Evolutionary conservation across 345 rosid genomes (phyloP).

Genomic region (Eucalyptus rudis): DNA sequence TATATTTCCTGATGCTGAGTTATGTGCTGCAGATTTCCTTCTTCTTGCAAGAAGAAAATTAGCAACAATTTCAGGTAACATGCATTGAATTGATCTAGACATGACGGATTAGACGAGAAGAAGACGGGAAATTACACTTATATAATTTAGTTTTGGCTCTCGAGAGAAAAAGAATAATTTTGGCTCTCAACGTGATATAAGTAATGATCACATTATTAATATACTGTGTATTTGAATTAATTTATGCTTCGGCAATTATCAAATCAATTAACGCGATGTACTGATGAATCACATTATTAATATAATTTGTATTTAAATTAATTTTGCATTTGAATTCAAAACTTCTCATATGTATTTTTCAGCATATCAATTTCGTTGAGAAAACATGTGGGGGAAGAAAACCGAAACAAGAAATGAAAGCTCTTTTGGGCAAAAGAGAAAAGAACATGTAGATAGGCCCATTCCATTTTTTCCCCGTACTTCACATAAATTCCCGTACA

Average conservation of each 20-base stretch:
- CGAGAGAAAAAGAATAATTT: neutral
- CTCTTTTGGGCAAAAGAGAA: neutral
- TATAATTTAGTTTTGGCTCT: neutral
- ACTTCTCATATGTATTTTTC: neutral
- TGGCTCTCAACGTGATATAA: accelerated
- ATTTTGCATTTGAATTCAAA: neutral
- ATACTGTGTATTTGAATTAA: neutral
- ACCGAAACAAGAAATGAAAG: neutral
- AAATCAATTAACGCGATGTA: neutral
- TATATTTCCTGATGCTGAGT: neutral
- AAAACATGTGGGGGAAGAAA: neutral
- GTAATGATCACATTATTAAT: neutral
- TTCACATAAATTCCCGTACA: neutral
- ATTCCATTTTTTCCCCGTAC: neutral
- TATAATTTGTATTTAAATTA: neutral
- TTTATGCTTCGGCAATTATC: neutral
- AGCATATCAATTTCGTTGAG: neutral
- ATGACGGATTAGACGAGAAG: neutral
- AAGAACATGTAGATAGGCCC: neutral
- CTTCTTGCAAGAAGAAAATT: neutral
- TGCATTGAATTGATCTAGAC: neutral
- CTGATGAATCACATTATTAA: neutral
- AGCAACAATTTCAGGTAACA: neutral
- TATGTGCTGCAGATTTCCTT: neutral
- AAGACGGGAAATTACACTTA: neutral